These are phyloP conservation scores for Thermomucor indicae-seudaticae DNA, from an alignment of 371 early-diverging fungal genomes.

Conservation along the genomic window DNA sequence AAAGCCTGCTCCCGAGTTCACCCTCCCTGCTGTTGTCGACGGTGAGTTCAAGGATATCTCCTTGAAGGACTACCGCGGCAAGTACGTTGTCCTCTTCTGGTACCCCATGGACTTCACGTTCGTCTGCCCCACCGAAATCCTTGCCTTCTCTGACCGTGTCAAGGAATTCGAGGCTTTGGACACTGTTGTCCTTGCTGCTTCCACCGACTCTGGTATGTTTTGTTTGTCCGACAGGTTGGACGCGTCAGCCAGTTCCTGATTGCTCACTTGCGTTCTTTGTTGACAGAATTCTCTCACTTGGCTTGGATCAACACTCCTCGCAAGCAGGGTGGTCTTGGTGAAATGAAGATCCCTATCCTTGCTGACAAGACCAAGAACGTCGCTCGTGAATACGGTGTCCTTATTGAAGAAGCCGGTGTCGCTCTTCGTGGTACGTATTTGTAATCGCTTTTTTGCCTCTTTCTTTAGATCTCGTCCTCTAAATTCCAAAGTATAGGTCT, in stretches of 20 bases:
- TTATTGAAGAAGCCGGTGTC: conserved; percentile 60
- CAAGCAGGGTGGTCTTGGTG: conserved; percentile 79
- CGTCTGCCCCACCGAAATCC: conserved; percentile 92
- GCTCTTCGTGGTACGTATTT: conserved; percentile 35
- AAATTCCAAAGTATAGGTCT: conserved; percentile 18
- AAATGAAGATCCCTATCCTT: conserved; percentile 65
- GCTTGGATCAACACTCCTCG: conserved; percentile 70
- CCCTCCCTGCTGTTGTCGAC: conserved; percentile 69
- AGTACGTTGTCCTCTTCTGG: conserved; percentile 48
- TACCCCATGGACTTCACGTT: conserved; percentile 63
- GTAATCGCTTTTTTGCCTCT: not conserved
- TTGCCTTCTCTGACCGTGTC: conserved; percentile 83
- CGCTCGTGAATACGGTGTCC: conserved; percentile 67
- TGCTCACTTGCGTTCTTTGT: conserved; percentile 5
- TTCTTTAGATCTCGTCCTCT: not conserved
- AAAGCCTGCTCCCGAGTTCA: conserved; percentile 72
- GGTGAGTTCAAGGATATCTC: conserved; percentile 79
- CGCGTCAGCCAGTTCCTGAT: conserved; percentile 2
- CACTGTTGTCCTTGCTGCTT: conserved; percentile 49
- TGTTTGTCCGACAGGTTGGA: not conserved
- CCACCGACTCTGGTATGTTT: conserved; percentile 43
- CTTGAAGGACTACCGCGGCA: conserved; percentile 87
- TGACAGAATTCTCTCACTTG: conserved; percentile 42
- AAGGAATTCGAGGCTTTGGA: conserved; percentile 76
- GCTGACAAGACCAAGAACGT: conserved; percentile 73